Evolutionary conservation across 768 basidiomycete genomes (phyloP).

Genomic region (Lentinula guzmanii): DNA sequence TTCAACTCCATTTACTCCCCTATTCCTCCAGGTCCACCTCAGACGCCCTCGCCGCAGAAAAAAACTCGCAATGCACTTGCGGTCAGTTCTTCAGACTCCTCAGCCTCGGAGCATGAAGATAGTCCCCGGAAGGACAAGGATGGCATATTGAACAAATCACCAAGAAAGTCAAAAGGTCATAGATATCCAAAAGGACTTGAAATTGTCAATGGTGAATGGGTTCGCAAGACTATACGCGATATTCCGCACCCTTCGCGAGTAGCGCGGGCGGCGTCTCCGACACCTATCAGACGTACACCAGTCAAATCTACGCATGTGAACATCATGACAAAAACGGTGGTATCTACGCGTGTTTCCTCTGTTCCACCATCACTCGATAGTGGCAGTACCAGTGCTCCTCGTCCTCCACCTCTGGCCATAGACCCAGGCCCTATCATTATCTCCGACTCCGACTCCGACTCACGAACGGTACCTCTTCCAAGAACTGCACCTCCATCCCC

Average conservation of each 20-base stretch:
- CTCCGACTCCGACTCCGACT: not conserved
- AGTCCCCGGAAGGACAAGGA: not conserved
- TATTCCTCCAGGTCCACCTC: conserved; percentile 1
- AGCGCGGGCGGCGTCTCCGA: not conserved
- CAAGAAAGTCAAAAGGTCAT: not conserved
- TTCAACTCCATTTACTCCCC: not conserved
- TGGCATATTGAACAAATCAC: not conserved
- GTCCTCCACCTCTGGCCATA: not conserved
- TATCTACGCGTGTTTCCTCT: not conserved
- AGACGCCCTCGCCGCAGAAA: conserved; percentile 4
- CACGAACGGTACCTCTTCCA: not conserved
- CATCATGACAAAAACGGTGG: not conserved
- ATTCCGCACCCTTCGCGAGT: conserved; percentile 4
- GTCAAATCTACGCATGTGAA: not conserved
- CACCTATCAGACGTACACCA: not conserved
- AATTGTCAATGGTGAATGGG: not conserved
- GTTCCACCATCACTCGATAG: not conserved
- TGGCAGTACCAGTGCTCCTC: not conserved
- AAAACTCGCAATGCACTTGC: not conserved
- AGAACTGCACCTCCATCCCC: not conserved
- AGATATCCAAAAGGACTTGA: not conserved
- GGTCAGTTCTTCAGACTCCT: not conserved
- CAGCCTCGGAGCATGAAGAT: not conserved
- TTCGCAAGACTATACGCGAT: not conserved
- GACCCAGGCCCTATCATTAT: not conserved